phyloP scores from a whole-genome alignment of 106 monocot genomes.

The Ottelia alismoides region DNA sequence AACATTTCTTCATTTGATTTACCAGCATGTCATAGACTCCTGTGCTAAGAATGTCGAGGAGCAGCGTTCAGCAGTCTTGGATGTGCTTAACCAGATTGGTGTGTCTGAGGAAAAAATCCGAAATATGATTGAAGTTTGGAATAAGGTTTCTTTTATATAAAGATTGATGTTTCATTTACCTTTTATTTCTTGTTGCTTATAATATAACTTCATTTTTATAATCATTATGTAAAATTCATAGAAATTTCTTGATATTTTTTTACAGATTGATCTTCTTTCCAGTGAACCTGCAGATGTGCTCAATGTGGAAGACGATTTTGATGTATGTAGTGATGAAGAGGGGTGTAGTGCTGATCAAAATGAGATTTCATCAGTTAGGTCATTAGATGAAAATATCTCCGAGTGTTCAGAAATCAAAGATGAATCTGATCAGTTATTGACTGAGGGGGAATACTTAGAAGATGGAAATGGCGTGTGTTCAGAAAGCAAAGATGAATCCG shows the following conservation, averaged over 20 bases:
- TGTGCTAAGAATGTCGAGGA: slow-evolving; percentile 71
- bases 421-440: too few species aligned
- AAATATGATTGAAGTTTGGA: slow-evolving; percentile 99
- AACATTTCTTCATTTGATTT: slow-evolving; percentile 7
- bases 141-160: slow-evolving; percentile 40
- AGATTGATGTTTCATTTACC: too few species aligned
- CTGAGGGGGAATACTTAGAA: not conserved
- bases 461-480: too few species aligned
- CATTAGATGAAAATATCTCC: not conserved
- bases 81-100: slow-evolving; percentile 80
- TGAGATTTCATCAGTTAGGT: not conserved
- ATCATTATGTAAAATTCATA: too few species aligned
- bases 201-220: too few species aligned
- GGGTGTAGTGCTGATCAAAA: not conserved
- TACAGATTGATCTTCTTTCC: slow-evolving; percentile 77
- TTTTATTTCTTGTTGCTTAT: too few species aligned
- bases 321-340: too few species aligned
- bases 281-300: too few species aligned
- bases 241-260: too few species aligned
- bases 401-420: slow-evolving; percentile 1
- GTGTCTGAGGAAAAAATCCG: slow-evolving; percentile 77
- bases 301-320: too few species aligned
- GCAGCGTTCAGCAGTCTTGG: slow-evolving; percentile 69
- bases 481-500: not conserved
- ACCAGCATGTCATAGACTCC: slow-evolving; percentile 90